Conservation (phyloP, 2,329 filamentous ascomycete genomes). For the Aaosphaeria arxii region DNA sequence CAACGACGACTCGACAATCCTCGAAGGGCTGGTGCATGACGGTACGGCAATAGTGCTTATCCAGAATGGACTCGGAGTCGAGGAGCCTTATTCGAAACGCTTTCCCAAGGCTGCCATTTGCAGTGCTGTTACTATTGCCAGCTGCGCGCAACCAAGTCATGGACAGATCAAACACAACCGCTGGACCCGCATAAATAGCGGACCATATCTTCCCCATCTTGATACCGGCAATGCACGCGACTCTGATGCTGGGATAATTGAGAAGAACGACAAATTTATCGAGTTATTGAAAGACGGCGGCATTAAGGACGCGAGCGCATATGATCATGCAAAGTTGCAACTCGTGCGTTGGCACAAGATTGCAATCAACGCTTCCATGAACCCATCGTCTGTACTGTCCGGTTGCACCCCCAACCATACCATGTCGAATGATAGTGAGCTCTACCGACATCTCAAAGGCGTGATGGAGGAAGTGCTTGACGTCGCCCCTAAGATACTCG, state of each 20-base stretch:
- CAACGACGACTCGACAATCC: constrained; percentile 59
- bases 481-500: constrained; percentile 62
- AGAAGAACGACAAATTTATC: constrained; percentile 50
- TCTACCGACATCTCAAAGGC: constrained; percentile 59
- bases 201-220: constrained; percentile 58
- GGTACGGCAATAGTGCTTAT: constrained; percentile 62
- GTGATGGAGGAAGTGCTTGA: constrained; percentile 69
- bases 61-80: constrained; percentile 70
- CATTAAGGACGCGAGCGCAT: constrained; percentile 63
- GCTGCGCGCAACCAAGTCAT: constrained; percentile 62
- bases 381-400: constrained; percentile 66
- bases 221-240: constrained; percentile 26
- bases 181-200: constrained; percentile 70
- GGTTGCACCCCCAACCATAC: constrained; percentile 63
- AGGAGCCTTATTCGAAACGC: constrained; percentile 61
- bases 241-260: constrained; percentile 33
- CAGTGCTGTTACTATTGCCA: constrained; percentile 67
- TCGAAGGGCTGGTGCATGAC: constrained; percentile 57
- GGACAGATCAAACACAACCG: constrained; percentile 67
- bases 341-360: constrained; percentile 74
- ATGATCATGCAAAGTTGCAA: constrained; percentile 65
- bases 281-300: constrained; percentile 59
- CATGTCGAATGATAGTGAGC: constrained; percentile 63
- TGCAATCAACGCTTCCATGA: constrained; percentile 73
- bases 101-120: constrained; percentile 62